Evolutionary conservation across 441 rosid species (phyloP).

Genomic region (Viola pubescens): DNA sequence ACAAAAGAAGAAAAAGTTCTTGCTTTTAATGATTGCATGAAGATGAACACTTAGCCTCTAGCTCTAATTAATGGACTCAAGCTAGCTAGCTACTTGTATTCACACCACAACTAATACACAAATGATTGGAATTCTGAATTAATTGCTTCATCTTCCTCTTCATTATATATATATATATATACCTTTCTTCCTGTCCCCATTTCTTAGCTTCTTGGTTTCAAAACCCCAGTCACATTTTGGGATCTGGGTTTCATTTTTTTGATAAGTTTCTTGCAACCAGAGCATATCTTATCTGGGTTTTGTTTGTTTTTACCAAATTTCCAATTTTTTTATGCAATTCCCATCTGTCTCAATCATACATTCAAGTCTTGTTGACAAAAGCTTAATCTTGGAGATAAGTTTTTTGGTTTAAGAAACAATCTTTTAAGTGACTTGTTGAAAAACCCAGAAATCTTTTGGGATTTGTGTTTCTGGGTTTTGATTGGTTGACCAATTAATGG

Average conservation of each 20-base stretch:
- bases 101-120: slow-evolving; percentile 20
- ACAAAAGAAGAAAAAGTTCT: too few relatives aligned
- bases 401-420: neutral
- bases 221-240: slow-evolving; percentile 22
- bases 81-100: neutral
- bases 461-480: slow-evolving; percentile 26
- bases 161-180: neutral
- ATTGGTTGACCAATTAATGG: slow-evolving; percentile 32
- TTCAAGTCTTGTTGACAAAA: neutral
- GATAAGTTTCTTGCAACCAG: slow-evolving; percentile 13
- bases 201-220: neutral
- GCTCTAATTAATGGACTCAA: neutral
- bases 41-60: neutral
- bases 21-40: neutral
- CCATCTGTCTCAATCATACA: too few relatives aligned
- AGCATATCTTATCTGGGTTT: slow-evolving; percentile 1
- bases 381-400: neutral
- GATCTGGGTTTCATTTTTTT: slow-evolving; percentile 26
- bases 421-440: slow-evolving; percentile 11
- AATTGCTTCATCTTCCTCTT: neutral
- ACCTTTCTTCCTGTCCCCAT: slow-evolving; percentile 1
- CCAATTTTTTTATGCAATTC: too few relatives aligned
- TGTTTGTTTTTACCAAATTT: neutral
- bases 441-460: slow-evolving; percentile 20
- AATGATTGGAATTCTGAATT: slow-evolving; percentile 11